Conservation (phyloP, 495 filamentous ascomycete genomes). For the Xylaria intraflava region DNA sequence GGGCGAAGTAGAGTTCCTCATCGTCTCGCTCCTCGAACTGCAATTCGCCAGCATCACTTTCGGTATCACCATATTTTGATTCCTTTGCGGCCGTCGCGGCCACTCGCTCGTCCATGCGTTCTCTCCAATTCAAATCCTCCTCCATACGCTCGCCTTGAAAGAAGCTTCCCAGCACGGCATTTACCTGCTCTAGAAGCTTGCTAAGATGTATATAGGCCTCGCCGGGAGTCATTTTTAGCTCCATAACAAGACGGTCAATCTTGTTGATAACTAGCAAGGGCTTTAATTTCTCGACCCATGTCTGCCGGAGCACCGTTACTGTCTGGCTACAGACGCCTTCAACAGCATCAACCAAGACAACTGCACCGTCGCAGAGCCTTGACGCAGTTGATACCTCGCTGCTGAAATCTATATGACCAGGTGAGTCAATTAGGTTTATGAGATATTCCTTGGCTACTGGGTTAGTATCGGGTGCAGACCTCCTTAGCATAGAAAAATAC, state of each 20-base stretch:
- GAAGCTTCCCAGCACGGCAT: slow-evolving; percentile 95
- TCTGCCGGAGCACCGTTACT: slow-evolving; percentile 89
- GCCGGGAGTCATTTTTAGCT: slow-evolving; percentile 81
- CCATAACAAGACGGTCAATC: slow-evolving; percentile 88
- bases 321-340: slow-evolving; percentile 98
- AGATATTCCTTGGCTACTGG: slow-evolving; percentile 80
- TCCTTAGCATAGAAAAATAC: slow-evolving; percentile 81
- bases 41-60: slow-evolving; percentile 49
- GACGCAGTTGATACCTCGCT: slow-evolving; percentile 96
- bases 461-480: slow-evolving; percentile 57
- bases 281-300: slow-evolving; percentile 93
- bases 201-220: slow-evolving; percentile 90
- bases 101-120: slow-evolving; percentile 80
- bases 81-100: slow-evolving; percentile 51
- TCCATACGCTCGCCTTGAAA: slow-evolving; percentile 99
- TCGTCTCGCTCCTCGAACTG: slow-evolving; percentile 91
- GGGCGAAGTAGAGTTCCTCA: slow-evolving; percentile 96
- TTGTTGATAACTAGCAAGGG: slow-evolving; percentile 97
- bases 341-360: slow-evolving; percentile 95
- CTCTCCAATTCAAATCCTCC: slow-evolving; percentile 93
- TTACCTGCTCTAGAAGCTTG: slow-evolving; percentile 88
- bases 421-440: slow-evolving; percentile 97
- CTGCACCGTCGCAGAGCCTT: slow-evolving; percentile 86
- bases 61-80: slow-evolving; percentile 37
- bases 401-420: slow-evolving; percentile 97